Evolutionary conservation across 2,329 filamentous ascomycete genomes (phyloP).

Genomic region (Cephalotrichum gorgonifer): DNA sequence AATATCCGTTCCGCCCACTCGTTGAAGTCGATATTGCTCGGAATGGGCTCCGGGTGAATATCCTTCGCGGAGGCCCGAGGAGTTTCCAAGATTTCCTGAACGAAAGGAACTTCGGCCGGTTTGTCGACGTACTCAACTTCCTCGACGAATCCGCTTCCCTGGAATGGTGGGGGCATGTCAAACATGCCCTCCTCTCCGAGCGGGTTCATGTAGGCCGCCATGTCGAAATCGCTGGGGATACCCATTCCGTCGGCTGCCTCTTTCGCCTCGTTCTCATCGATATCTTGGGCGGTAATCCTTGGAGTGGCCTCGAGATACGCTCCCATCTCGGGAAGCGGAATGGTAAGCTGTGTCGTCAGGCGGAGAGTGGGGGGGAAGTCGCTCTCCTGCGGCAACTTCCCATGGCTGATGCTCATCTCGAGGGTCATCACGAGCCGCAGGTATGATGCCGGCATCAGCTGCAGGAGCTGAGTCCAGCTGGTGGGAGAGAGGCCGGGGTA

Average conservation of each 20-base stretch:
- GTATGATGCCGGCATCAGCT: constrained; percentile 27
- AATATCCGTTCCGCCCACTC: neutral
- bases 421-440: constrained; percentile 31
- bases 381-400: constrained; percentile 25
- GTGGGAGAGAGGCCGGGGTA: constrained; percentile 14
- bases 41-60: neutral
- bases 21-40: neutral
- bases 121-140: no score
- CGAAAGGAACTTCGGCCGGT: no score
- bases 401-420: constrained; percentile 31
- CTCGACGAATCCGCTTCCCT: neutral
- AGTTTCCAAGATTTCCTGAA: no score
- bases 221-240: neutral
- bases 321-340: neutral
- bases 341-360: constrained; percentile 3
- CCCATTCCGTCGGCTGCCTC: no score
- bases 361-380: constrained; percentile 29
- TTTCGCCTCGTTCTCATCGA: neutral
- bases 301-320: neutral
- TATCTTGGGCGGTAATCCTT: neutral
- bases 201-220: neutral
- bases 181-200: neutral
- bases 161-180: neutral
- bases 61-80: neutral
- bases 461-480: constrained; percentile 31